phyloP scores from a whole-genome alignment of 768 basidiomycete species.

The Podaxis mareebaensis region DNA sequence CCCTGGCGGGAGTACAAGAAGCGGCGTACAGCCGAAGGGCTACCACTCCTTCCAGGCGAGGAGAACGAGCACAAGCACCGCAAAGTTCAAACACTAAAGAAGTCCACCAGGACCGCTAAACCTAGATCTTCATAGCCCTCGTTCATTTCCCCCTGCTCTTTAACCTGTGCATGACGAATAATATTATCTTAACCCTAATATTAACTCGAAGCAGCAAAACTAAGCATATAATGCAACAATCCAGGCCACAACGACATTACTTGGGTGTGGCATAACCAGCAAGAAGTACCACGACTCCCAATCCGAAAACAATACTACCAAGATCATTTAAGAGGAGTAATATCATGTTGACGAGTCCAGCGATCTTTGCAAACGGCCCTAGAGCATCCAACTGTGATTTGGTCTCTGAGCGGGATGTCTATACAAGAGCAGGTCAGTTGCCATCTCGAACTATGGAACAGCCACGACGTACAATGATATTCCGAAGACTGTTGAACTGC shows the following conservation, averaged over 20 bases:
- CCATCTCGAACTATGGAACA: neutral
- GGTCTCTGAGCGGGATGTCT: slow-evolving; percentile 58
- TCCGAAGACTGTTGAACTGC: slow-evolving; percentile 73
- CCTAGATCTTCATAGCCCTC: neutral
- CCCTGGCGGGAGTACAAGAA: slow-evolving; percentile 59
- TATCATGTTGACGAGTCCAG: slow-evolving; percentile 67
- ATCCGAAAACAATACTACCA: slow-evolving; percentile 65
- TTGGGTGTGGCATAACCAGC: slow-evolving; percentile 43
- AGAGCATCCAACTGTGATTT: slow-evolving; percentile 68
- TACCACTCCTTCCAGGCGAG: slow-evolving; percentile 50
- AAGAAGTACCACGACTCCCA: slow-evolving; percentile 64
- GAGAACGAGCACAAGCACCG: slow-evolving; percentile 28
- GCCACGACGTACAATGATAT: slow-evolving; percentile 55
- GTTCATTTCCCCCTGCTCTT: neutral
- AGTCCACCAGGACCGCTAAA: neutral
- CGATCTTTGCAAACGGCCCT: slow-evolving; percentile 58
- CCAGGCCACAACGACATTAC: neutral
- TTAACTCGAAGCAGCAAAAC: neutral
- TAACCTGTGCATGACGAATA: slow-evolving; percentile 1
- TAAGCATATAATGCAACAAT: neutral
- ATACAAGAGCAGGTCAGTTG: slow-evolving; percentile 46
- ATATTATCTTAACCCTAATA: slow-evolving; percentile 5
- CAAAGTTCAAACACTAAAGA: neutral
- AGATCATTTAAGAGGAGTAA: slow-evolving; percentile 71
- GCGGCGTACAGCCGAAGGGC: slow-evolving; percentile 45